These are phyloP conservation scores for Cucurbita pepo DNA, from an alignment of 306 rosid genomes.

Conservation along the genomic window DNA sequence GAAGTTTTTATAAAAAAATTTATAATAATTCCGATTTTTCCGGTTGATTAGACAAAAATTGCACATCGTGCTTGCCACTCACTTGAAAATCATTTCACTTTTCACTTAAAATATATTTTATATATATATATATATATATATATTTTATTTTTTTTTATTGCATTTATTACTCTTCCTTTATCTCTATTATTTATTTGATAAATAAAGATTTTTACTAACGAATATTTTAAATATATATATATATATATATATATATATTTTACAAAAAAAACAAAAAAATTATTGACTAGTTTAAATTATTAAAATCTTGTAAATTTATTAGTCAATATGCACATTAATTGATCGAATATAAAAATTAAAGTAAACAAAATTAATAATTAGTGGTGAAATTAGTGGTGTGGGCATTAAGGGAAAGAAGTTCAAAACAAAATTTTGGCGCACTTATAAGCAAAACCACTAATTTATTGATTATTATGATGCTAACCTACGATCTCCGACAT, in stretches of 20 bases:
- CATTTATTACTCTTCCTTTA: too few species aligned
- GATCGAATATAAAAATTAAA: too few species aligned
- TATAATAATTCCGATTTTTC: not conserved
- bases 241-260: too few species aligned
- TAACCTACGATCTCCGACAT: not conserved
- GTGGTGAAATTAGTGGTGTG: not conserved
- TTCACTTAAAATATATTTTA: not conserved
- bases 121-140: too few species aligned
- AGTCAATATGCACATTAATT: too few species aligned
- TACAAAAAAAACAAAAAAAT: too few species aligned
- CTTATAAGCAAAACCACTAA: constrained; percentile 1
- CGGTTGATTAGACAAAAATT: constrained; percentile 5
- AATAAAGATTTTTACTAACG: too few species aligned
- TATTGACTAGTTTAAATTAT: too few species aligned
- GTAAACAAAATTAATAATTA: not conserved
- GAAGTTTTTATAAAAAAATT: not conserved
- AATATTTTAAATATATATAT: too few species aligned
- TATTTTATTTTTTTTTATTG: too few species aligned
- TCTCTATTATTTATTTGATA: too few species aligned
- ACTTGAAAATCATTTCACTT: not conserved
- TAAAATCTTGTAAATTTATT: too few species aligned
- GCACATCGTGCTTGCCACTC: constrained; percentile 1
- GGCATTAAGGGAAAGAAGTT: not conserved
- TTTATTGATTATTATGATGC: not conserved
- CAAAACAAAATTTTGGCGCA: not conserved